Conservation (phyloP, 1,284 basidiomycete species). For the Grifola frondosa region DNA sequence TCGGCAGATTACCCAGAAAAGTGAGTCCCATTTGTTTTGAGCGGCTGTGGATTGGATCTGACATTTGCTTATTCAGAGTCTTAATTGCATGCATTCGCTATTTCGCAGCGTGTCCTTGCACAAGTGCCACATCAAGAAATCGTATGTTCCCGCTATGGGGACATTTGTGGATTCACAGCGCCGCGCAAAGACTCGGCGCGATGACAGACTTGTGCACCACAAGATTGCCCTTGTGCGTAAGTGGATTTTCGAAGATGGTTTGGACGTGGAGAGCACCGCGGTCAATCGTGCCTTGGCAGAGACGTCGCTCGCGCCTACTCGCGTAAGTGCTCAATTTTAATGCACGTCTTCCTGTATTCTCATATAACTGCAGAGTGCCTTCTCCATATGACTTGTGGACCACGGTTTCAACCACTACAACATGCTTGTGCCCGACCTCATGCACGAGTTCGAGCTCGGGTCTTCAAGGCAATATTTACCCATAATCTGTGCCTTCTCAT, state of each 20-base stretch:
- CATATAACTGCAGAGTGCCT: slow-evolving; percentile 21
- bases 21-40: slow-evolving; percentile 4
- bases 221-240: slow-evolving; percentile 5
- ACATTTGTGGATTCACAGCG: slow-evolving; percentile 4
- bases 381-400: slow-evolving; percentile 15
- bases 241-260: slow-evolving; percentile 13
- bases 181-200: slow-evolving; percentile 1
- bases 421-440: slow-evolving; percentile 33
- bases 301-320: neutral
- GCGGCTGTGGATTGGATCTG: neutral
- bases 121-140: slow-evolving; percentile 28
- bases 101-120: slow-evolving; percentile 27
- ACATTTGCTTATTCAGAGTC: slow-evolving; percentile 11
- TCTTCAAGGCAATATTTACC: slow-evolving; percentile 27
- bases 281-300: slow-evolving; percentile 12
- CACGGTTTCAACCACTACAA: slow-evolving; percentile 29
- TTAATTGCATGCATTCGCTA: slow-evolving; percentile 14
- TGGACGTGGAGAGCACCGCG: slow-evolving; percentile 1
- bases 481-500: slow-evolving; percentile 12
- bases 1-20: slow-evolving; percentile 35
- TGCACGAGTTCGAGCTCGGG: slow-evolving; percentile 42
- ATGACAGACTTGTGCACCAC: neutral
- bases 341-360: neutral
- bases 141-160: slow-evolving; percentile 14
- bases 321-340: slow-evolving; percentile 1